phyloP scores from a whole-genome alignment of 2,329 filamentous ascomycete species.

The Diplodia corticola region DNA sequence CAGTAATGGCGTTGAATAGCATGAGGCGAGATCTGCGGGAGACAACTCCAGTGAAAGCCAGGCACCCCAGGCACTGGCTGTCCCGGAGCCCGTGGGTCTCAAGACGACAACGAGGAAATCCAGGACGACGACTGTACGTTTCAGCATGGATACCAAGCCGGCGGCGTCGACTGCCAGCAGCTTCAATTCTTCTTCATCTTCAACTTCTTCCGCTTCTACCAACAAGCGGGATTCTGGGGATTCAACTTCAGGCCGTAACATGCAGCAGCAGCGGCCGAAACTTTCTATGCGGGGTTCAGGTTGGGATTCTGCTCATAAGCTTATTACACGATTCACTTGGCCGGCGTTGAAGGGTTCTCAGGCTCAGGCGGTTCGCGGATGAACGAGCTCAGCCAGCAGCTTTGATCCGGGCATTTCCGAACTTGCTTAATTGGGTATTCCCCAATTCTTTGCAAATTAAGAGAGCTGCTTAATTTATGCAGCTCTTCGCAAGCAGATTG shows the following conservation, averaged over 20 bases:
- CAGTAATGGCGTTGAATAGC: constrained; percentile 96
- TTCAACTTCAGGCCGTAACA: constrained; percentile 4
- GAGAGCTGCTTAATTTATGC: constrained; percentile 14
- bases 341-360: constrained; percentile 24
- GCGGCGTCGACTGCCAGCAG: constrained; percentile 14
- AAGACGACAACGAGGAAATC: constrained; percentile 18
- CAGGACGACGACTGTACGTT: constrained; percentile 14
- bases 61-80: constrained; percentile 19
- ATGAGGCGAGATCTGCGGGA: constrained; percentile 51
- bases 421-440: constrained; percentile 18
- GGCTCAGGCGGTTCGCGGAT: constrained; percentile 22
- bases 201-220: constrained; percentile 17
- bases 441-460: constrained; percentile 18
- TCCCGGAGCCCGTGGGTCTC: constrained; percentile 22
- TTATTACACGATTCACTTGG: constrained; percentile 24
- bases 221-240: constrained; percentile 12
- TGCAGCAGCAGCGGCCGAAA: constrained; percentile 15
- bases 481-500: constrained; percentile 18
- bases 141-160: constrained; percentile 20
- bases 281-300: constrained; percentile 21
- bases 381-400: constrained; percentile 13
- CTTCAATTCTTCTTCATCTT: constrained; percentile 14
- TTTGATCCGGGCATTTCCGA: constrained; percentile 13
- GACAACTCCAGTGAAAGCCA: constrained; percentile 12
- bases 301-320: constrained; percentile 25